Conservation (phyloP, 352 stramenopile species). For the Globisporangium paddicum region DNA sequence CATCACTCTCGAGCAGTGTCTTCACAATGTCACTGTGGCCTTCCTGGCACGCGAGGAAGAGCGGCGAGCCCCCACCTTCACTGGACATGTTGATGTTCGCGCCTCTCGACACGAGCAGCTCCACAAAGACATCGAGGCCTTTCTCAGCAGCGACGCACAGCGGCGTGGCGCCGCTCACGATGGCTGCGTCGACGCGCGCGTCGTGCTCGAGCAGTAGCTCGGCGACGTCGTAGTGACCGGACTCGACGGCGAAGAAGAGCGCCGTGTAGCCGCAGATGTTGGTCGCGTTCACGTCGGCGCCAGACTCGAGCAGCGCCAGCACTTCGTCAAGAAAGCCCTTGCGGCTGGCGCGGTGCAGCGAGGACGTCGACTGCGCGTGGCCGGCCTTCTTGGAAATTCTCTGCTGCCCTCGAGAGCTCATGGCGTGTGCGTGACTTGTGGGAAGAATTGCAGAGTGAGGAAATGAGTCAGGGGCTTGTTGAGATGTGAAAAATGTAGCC, state of each 20-base stretch:
- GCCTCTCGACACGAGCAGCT: conserved; percentile 1
- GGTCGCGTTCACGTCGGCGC: conserved; percentile 4
- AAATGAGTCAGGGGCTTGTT: too few relatives aligned
- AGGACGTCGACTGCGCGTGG: conserved; percentile 1
- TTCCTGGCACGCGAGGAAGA: conserved; percentile 6
- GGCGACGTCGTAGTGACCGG: neutral
- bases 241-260: conserved; percentile 7
- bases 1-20: neutral
- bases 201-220: conserved; percentile 4
- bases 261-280: conserved; percentile 5
- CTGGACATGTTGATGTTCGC: neutral
- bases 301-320: neutral
- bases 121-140: neutral
- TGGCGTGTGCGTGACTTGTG: neutral
- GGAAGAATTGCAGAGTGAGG: neutral
- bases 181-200: conserved; percentile 1
- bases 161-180: conserved; percentile 1
- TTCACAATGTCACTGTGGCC: conserved; percentile 1
- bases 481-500: too few relatives aligned
- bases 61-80: neutral
- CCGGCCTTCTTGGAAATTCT: neutral
- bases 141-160: conserved; percentile 7
- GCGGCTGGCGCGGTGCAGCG: conserved; percentile 2
- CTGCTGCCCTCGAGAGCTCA: neutral
- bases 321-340: conserved; percentile 6